These are phyloP conservation scores for Globisporangium cylindrosporum DNA, from an alignment of 352 stramenopile species.

Conservation along the genomic window DNA sequence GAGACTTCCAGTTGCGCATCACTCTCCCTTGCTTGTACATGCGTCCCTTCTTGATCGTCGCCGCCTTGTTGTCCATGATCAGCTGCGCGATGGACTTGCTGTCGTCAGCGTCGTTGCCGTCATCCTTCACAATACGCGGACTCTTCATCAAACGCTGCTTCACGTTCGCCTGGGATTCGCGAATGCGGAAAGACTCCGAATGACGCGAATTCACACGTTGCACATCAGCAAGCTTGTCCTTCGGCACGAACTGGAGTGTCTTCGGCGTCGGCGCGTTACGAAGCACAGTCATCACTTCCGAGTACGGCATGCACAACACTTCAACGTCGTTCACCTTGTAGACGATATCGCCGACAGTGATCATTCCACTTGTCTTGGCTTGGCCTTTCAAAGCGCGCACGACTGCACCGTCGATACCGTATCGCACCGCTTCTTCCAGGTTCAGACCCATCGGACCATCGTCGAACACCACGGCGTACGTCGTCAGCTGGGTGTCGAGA, in stretches of 20 bases:
- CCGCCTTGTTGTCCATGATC: constrained; percentile 82
- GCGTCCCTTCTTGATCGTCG: constrained; percentile 85
- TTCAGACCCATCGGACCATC: constrained; percentile 82
- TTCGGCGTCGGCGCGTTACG: constrained; percentile 64
- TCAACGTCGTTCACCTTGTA: constrained; percentile 86
- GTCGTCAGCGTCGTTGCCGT: constrained; percentile 67
- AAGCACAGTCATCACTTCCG: constrained; percentile 81
- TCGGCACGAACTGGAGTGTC: constrained; percentile 82
- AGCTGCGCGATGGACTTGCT: constrained; percentile 80
- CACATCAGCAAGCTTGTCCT: constrained; percentile 82
- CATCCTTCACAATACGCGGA: constrained; percentile 68
- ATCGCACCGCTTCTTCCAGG: constrained; percentile 79
- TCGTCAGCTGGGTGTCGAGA: constrained; percentile 71
- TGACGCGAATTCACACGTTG: constrained; percentile 81
- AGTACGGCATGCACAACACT: constrained; percentile 82
- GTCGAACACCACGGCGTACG: constrained; percentile 84
- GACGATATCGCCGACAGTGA: constrained; percentile 82
- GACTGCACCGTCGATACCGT: constrained; percentile 79
- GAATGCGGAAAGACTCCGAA: constrained; percentile 70
- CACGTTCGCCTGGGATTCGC: constrained; percentile 54
- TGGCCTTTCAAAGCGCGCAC: constrained; percentile 81
- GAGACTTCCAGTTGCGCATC: constrained; percentile 85
- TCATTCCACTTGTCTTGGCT: constrained; percentile 79
- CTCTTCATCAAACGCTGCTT: constrained; percentile 75
- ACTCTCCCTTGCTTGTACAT: constrained; percentile 87